Base-by-base conservation (phyloP, 73 alveolate genomes). In the Effrenium voratum region DNA sequence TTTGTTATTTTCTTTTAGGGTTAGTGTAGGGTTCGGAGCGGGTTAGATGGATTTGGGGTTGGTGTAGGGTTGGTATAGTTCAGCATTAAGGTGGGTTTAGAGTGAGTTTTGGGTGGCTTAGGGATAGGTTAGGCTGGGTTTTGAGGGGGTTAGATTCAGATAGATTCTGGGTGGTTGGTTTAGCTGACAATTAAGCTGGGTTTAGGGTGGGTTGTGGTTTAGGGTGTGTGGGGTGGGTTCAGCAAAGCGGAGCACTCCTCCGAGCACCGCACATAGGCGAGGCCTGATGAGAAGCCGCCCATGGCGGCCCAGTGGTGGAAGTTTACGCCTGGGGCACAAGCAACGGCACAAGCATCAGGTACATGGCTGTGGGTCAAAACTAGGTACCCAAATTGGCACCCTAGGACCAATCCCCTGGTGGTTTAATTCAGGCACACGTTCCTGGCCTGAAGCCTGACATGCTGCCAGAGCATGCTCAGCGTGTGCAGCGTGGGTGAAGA, bases 191-290 rank as follows among this genome's bases (percentile, higher is more conserved):
- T n/a, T n/a, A n/a, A n/a, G n/a, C n/a, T n/a, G n/a, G n/a, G n/a
- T n/a, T n/a, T n/a, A n/a, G n/a, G n/a, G n/a, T n/a, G n/a, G n/a
- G n/a, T n/a, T n/a, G n/a, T n/a, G n/a, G n/a, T n/a, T n/a, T n/a
- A n/a, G n/a, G n/a, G n/a, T n/a, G n/a, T n/a, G n/a, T n/a, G n/a
- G n/a, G n/a, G n/a, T n/a, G n/a, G n/a, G 16, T 4, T 26, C 30
- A 24, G n/a, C 79, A 66, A 24, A 66, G 40, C 79, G 79, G 79
- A 66, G 30, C n/a, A n/a, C n/a, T n/a, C n/a, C n/a, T 13, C 57
- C 30, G 47, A 85, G 94, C 59, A 34, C 38, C 10, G 79, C 43
- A 47, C 95, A 43, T 87, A 87, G 82, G 95, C 95, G 41, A 87
- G 28, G 41, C 95, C 95, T 10, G 95, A 32, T 43, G 49, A 83